Percentiles rank a stretch among this genome's conserved stretches.
Conservation (phyloP, 2,329 filamentous ascomycete genomes). For the Fusarium sp. region DNA sequence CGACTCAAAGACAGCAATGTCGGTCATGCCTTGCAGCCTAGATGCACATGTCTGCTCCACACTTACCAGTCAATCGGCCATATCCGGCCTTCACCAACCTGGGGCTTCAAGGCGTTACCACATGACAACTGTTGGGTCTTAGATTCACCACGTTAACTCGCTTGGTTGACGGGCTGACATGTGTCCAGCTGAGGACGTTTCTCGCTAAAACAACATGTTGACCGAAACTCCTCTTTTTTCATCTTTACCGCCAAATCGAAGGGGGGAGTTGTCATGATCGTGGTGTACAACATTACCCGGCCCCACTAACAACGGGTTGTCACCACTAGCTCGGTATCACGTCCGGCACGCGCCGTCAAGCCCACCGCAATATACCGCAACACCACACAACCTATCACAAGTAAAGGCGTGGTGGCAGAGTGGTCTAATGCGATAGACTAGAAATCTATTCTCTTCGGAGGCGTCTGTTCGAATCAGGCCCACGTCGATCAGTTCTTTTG, state of each 20-base stretch:
- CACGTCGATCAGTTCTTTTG: constrained; percentile 30
- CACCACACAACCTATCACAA: not conserved
- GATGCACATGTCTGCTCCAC: not conserved
- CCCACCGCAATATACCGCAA: not conserved
- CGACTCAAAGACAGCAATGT: not conserved
- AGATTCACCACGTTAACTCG: not conserved
- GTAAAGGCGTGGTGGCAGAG: constrained; percentile 44
- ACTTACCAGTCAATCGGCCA: not conserved
- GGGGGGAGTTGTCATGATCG: not conserved
- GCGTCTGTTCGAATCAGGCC: constrained; percentile 49
- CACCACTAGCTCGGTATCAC: not conserved
- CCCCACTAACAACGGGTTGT: not conserved
- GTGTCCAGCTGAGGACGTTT: not conserved
- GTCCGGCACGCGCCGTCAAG: not conserved
- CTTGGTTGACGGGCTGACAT: not conserved
- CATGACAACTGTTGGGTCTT: not conserved
- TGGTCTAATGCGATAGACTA: constrained; percentile 48
- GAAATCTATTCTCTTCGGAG: constrained; percentile 48
- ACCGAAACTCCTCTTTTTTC: not conserved
- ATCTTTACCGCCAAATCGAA: not conserved
- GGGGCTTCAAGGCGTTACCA: constrained; percentile 3
- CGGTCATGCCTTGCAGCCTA: not conserved
- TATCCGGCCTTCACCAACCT: not conserved
- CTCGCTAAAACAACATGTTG: not conserved
- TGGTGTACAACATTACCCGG: not conserved